Conservation (phyloP, 2,329 filamentous ascomycete species). For the Fusarium sp. region DNA sequence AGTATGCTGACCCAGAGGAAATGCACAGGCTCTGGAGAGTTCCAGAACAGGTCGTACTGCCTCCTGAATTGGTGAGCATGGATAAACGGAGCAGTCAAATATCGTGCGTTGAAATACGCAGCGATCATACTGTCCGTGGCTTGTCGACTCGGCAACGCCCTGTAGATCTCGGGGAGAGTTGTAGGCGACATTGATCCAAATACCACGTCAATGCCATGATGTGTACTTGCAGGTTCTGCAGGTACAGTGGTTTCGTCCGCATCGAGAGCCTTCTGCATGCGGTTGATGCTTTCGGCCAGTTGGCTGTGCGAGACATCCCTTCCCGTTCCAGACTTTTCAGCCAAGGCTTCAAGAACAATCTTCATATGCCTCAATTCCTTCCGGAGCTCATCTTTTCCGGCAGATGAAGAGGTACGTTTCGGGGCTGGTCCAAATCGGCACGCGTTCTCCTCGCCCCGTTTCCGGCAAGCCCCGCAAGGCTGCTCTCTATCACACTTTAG, state of each 20-base stretch:
- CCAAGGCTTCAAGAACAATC: background rate
- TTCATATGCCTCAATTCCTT: slow-evolving; percentile 26
- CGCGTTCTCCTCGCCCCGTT: background rate
- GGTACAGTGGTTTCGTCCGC: background rate
- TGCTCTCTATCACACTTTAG: slow-evolving; percentile 23
- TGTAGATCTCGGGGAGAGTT: background rate
- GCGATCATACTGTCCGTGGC: slow-evolving; percentile 2
- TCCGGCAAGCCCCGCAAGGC: slow-evolving; percentile 11
- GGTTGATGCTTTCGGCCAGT: background rate
- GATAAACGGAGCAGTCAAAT: slow-evolving; percentile 9
- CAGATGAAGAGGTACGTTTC: rapidly evolving
- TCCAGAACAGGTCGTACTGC: slow-evolving; percentile 32
- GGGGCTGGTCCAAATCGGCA: background rate
- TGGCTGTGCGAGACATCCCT: background rate
- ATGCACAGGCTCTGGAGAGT: background rate
- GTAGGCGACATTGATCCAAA: background rate
- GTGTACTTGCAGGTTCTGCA: background rate
- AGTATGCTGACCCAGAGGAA: slow-evolving; percentile 27
- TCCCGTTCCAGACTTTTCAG: background rate
- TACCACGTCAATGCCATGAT: background rate
- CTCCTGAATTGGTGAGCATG: slow-evolving; percentile 24
- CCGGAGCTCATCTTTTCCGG: background rate
- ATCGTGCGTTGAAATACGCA: slow-evolving; percentile 20
- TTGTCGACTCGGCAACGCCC: slow-evolving; percentile 16
- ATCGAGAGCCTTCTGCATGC: background rate